Evolutionary conservation across 805 yeast species (phyloP).

Genomic region (Kluyveromyces starmeri): DNA sequence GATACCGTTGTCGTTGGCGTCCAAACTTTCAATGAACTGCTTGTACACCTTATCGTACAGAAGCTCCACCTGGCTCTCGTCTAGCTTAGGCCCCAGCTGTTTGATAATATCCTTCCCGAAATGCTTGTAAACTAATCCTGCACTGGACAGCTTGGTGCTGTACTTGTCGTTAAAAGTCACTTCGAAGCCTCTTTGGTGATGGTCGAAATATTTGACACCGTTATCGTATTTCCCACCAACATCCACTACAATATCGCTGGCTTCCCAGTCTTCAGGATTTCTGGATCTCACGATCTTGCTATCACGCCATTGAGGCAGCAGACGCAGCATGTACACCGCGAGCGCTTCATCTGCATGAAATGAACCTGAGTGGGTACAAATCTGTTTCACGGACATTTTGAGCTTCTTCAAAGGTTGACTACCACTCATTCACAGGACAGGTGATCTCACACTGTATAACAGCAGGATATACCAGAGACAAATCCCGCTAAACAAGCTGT

Average conservation of each 20-base stretch:
- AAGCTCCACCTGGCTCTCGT: slow-evolving; percentile 42
- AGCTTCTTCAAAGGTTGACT: slow-evolving; percentile 13
- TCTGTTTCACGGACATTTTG: slow-evolving; percentile 33
- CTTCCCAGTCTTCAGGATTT: slow-evolving; percentile 73
- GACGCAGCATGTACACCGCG: slow-evolving; percentile 78
- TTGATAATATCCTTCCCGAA: slow-evolving; percentile 63
- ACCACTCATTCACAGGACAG: too few species aligned
- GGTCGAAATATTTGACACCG: slow-evolving; percentile 79
- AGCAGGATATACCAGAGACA: too few species aligned
- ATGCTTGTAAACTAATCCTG: slow-evolving; percentile 88
- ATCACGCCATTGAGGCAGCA: slow-evolving; percentile 57
- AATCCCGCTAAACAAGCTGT: too few species aligned
- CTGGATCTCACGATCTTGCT: slow-evolving; percentile 77
- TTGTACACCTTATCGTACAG: slow-evolving; percentile 72
- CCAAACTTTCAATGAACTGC: slow-evolving; percentile 83
- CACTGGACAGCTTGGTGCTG: slow-evolving; percentile 79
- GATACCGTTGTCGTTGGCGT: slow-evolving; percentile 94
- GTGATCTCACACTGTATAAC: too few species aligned
- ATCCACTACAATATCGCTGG: slow-evolving; percentile 87
- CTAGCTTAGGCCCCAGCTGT: slow-evolving; percentile 36
- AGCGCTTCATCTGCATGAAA: slow-evolving; percentile 97
- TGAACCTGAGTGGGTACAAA: slow-evolving; percentile 87
- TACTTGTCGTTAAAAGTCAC: slow-evolving; percentile 59
- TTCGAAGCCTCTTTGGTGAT: slow-evolving; percentile 87
- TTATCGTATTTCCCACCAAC: slow-evolving; percentile 84